Evolutionary conservation across 306 rosid genomes (phyloP).

Genomic region (Vicia faba): DNA sequence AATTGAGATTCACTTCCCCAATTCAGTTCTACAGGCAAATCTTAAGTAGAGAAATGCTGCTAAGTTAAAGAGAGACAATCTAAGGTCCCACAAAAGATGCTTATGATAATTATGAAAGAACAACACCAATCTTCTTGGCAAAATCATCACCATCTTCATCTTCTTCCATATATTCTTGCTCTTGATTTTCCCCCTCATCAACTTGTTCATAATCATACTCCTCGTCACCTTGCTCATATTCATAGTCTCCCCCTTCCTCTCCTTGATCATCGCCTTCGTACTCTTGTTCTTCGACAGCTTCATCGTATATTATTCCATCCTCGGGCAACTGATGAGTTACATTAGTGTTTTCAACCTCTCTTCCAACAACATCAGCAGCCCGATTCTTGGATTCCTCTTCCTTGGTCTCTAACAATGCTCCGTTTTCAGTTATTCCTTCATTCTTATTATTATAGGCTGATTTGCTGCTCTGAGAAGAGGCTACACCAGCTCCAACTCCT

Average conservation of each 20-base stretch:
- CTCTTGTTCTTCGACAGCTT: slow-evolving; percentile 60
- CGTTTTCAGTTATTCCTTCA: slow-evolving; percentile 12
- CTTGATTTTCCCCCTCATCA: slow-evolving; percentile 71
- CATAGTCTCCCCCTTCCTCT: slow-evolving; percentile 76
- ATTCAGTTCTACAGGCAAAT: slow-evolving; percentile 49
- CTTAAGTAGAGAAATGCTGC: slow-evolving; percentile 54
- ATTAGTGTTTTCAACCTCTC: slow-evolving; percentile 36
- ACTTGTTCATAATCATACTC: slow-evolving; percentile 59
- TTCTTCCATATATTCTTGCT: slow-evolving; percentile 72
- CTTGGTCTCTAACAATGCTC: slow-evolving; percentile 36
- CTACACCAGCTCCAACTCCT: slow-evolving; percentile 50
- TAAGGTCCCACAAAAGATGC: slow-evolving; percentile 32
- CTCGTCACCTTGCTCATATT: slow-evolving; percentile 77
- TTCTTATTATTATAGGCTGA: slow-evolving; percentile 35
- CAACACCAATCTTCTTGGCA: slow-evolving; percentile 93
- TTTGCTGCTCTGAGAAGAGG: slow-evolving; percentile 47
- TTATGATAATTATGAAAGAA: slow-evolving; percentile 47
- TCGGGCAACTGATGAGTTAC: slow-evolving; percentile 49
- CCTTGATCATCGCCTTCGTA: slow-evolving; percentile 65
- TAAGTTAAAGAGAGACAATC: slow-evolving; percentile 46
- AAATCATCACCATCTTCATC: slow-evolving; percentile 86
- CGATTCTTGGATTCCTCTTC: slow-evolving; percentile 52
- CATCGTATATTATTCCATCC: slow-evolving; percentile 66
- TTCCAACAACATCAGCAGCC: neutral
- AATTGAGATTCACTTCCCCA: slow-evolving; percentile 36